Base-by-base conservation (phyloP, 179 eudicot species). In the Amaranthus tricolor region DNA sequence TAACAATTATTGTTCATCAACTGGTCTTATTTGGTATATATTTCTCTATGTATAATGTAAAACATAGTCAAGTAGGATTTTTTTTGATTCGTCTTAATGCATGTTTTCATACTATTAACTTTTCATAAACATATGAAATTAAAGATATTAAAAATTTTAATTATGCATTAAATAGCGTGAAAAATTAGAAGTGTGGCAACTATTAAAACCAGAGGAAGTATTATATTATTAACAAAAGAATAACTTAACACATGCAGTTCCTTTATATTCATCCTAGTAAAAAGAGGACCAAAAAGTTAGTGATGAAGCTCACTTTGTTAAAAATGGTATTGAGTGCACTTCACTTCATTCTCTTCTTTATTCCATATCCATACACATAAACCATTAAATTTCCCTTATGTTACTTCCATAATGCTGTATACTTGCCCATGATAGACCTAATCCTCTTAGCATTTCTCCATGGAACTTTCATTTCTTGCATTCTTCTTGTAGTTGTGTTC, bases 371-470 rank as follows among this genome's bases (percentile, higher is more conserved):
- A 50, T 11, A 15, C 12, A 45, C 15, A 20, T 43, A 15, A 31
- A 57, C 45, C 2, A 31, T 31, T 1, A 31, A 31, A 2, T 31
- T 31, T 19, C 8, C 5, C 10, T 62, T 17, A 60, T 52, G 40
- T 24, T 61, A 50, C 72, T 3, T 57, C 49, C 74, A 85, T 81
- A 80, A 78, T 77, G 43, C 81, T 78, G 60, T 81, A 66, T 70
- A 51, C 21, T 69, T 69, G 72, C 72, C 60, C 72, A 69, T 69
- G 72, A 69, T 79, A 40, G 88, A 87, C 77, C 82, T 85, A 65
- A 70, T 85, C 62, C 82, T 85, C 62, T 76, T 84, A 8, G 81
- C 86, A 75, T 74, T 87, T 58, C 86, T 87, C 66, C 88, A 87
- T 62, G 86, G 85, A 49, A 77, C 84, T 53, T 70, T 87, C 82